phyloP scores from a whole-genome alignment of 257 asterid genomes.

The Solanum gracilifrons region DNA sequence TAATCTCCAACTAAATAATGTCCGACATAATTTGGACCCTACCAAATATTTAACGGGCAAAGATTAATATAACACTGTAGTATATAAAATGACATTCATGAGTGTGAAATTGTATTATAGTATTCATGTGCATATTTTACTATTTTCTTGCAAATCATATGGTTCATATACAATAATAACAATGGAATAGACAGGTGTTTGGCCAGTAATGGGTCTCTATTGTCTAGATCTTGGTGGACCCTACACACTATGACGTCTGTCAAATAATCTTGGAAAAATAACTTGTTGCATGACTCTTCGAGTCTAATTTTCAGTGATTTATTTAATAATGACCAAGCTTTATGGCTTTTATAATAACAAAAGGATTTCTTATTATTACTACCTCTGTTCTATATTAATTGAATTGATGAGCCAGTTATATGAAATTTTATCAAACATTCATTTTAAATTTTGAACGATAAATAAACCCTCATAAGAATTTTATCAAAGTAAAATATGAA shows the following conservation, averaged over 20 bases:
- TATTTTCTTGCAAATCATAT: neutral
- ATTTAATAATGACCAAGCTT: neutral
- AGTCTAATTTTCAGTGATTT: constrained; percentile 8
- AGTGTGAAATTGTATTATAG: neutral
- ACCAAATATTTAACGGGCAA: neutral
- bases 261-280: neutral
- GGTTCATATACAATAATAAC: neutral
- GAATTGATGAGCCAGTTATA: too few relatives aligned
- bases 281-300: neutral
- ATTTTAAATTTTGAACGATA: too few relatives aligned
- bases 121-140: neutral
- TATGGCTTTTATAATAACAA: too few relatives aligned
- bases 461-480: neutral
- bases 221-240: neutral
- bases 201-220: constrained; percentile 8
- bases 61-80: neutral
- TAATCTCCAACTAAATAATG: neutral
- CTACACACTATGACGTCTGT: neutral
- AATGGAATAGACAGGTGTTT: constrained; percentile 18
- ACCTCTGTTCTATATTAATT: too few relatives aligned
- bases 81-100: neutral
- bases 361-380: too few relatives aligned
- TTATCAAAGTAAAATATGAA: neutral
- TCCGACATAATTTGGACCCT: neutral
- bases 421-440: too few relatives aligned